Evolutionary conservation across 805 yeast species (phyloP).

Genomic region (Schwanniomyces occidentalis): DNA sequence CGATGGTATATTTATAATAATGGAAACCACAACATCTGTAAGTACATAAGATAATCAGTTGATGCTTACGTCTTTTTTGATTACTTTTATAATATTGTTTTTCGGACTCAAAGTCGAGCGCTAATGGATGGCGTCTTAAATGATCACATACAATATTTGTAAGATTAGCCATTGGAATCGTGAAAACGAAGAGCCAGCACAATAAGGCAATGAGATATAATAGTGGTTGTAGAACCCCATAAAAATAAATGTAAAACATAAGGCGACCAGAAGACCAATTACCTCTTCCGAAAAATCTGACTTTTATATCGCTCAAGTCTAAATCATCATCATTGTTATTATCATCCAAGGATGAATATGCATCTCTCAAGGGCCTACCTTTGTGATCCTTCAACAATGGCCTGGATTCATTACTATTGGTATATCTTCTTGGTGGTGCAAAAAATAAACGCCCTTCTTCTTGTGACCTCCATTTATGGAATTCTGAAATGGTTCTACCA

Average conservation of each 20-base stretch:
- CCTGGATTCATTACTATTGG: slow-evolving; percentile 29
- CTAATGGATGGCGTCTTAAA: slow-evolving; percentile 86
- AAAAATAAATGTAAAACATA: slow-evolving; percentile 69
- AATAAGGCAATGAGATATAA: slow-evolving; percentile 51
- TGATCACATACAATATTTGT: slow-evolving; percentile 68
- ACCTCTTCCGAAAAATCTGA: slow-evolving; percentile 86
- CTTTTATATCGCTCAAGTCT: slow-evolving; percentile 35
- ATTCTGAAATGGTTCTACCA: slow-evolving; percentile 83
- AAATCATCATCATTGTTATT: slow-evolving; percentile 20
- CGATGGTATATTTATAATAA: slow-evolving; percentile 94
- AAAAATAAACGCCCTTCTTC: slow-evolving; percentile 80
- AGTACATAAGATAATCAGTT: slow-evolving; percentile 76
- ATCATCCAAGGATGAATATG: slow-evolving; percentile 30
- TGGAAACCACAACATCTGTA: slow-evolving; percentile 90
- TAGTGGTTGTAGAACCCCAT: slow-evolving; percentile 69
- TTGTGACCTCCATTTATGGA: slow-evolving; percentile 80
- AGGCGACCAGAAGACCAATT: slow-evolving; percentile 85
- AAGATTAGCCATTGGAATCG: slow-evolving; percentile 92
- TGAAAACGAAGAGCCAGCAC: slow-evolving; percentile 82
- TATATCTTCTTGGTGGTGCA: slow-evolving; percentile 58
- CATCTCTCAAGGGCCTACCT: slow-evolving; percentile 40
- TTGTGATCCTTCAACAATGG: slow-evolving; percentile 44
- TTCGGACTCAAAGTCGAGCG: slow-evolving; percentile 71
- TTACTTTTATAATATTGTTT: slow-evolving; percentile 42
- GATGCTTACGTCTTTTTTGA: slow-evolving; percentile 43